Base-by-base conservation (phyloP, 805 yeast genomes). In the Kluyveromyces aestuarii region DNA sequence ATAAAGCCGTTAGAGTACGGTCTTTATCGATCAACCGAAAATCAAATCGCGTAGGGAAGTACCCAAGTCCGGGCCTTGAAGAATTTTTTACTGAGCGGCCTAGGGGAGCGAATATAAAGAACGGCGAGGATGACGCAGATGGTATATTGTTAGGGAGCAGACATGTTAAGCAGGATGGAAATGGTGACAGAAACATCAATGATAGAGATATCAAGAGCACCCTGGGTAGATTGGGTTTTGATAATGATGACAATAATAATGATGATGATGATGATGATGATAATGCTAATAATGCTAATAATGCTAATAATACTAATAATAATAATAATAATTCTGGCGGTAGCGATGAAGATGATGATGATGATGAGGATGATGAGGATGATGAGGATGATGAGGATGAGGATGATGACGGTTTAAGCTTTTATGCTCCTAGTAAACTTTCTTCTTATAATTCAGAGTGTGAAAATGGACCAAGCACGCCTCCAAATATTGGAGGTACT, bases 391-490 rank as follows among this genome's bases (percentile, higher is more conserved):
- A 64, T 2, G 64, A 62, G 19, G 53, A 62, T n/a, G 66, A 62
- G 27, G 69, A 66, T 49, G 70, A 69, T 42, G 66, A 57, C 42
- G 64, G 64, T 6, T 56, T 70, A 37, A 69, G 67, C 50, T 67
- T 71, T 52, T 70, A 68, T 49, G 73, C 63, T 6, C 66, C 68
- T 6, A 62, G 61, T 44, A 52, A 55, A 48, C 46, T 64, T 37
- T 62, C 66, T 2, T 50, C 66, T 35, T 55, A 66, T 11, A 59
- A 57, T 11, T 59, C 66, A 7, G 49, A 50, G 16, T 33, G 53
- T 3, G 55, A 55, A 37, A 38, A 50, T 25, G 19, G 48, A 11
- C 27, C 53, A 11, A 14, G 40, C 7, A 30, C 36, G 8, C 19
- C 48, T 18, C 44, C 41, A 14, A 42, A 44, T 21, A 41, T n/a